Conservation (phyloP, 2,329 filamentous ascomycete genomes). For the Biscogniauxia marginata region DNA sequence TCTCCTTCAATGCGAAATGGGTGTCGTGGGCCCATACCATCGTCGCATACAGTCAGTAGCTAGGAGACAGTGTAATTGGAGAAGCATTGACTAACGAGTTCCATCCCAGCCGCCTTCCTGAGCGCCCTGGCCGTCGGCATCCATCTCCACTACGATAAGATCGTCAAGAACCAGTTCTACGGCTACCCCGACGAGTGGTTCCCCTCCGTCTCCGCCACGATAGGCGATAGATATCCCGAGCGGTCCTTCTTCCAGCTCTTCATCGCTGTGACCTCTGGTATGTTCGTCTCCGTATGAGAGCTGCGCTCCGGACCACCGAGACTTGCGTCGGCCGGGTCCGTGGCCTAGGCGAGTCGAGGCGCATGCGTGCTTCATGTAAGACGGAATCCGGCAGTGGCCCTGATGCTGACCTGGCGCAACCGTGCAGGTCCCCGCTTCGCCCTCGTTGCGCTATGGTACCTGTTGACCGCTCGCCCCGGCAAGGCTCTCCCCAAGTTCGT, state of each 20-base stretch:
- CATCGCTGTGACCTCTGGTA: conserved; percentile 91
- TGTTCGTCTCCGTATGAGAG: conserved; percentile 21
- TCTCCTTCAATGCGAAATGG: conserved; percentile 81
- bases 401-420: conserved; percentile 11
- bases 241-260: conserved; percentile 96
- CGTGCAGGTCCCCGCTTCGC: conserved; percentile 78
- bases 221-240: conserved; percentile 95
- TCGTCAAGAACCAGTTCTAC: conserved; percentile 95
- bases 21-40: conserved; percentile 84
- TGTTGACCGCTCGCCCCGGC: conserved; percentile 76
- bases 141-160: conserved; percentile 89
- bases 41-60: conserved; percentile 69
- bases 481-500: conserved; percentile 78
- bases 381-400: background rate
- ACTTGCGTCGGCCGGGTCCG: background rate
- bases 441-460: conserved; percentile 87
- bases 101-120: conserved; percentile 72
- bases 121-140: conserved; percentile 81
- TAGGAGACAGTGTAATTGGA: background rate
- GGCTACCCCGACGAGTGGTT: conserved; percentile 96
- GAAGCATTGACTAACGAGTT: background rate
- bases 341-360: background rate
- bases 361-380: background rate
- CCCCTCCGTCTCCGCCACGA: conserved; percentile 92
- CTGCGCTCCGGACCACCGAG: too few species aligned